These are phyloP conservation scores for Solanum hybrid DNA, from an alignment of 305 asterid species.

Conservation along the genomic window DNA sequence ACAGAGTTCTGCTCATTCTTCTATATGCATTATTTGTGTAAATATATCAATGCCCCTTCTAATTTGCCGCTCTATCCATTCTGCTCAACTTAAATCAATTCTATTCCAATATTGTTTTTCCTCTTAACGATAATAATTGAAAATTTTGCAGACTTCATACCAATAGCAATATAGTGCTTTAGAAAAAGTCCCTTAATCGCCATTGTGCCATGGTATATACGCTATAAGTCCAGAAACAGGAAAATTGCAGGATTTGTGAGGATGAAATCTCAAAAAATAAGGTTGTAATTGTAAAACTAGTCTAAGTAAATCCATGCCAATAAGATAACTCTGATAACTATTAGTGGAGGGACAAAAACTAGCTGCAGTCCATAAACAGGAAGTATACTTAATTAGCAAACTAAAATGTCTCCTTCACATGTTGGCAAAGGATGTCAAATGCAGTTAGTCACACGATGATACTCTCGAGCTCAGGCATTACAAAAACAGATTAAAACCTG, in stretches of 20 bases:
- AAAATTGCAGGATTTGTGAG: background rate
- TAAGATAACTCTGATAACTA: background rate
- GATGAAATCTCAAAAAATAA: background rate
- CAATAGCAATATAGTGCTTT: background rate
- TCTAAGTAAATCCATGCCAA: background rate
- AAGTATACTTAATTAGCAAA: background rate
- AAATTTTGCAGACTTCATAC: background rate
- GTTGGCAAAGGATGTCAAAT: conserved; percentile 7
- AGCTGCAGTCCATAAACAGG: background rate
- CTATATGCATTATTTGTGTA: background rate
- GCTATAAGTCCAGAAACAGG: background rate
- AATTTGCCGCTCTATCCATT: background rate
- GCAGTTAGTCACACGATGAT: conserved; percentile 41
- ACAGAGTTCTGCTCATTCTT: background rate
- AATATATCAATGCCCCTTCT: background rate
- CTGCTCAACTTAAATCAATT: background rate
- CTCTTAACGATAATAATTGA: background rate
- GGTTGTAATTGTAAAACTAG: background rate
- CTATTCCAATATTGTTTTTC: background rate
- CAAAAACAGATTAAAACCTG: conserved; percentile 35
- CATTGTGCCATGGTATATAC: background rate
- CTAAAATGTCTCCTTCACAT: background rate
- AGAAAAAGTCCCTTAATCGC: background rate
- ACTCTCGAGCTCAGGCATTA: conserved; percentile 30
- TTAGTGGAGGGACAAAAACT: background rate